Percentiles rank a stretch among this genome's conserved stretches.
Conservation (phyloP, 306 rosid species). For the Ochetophila trinervis region DNA sequence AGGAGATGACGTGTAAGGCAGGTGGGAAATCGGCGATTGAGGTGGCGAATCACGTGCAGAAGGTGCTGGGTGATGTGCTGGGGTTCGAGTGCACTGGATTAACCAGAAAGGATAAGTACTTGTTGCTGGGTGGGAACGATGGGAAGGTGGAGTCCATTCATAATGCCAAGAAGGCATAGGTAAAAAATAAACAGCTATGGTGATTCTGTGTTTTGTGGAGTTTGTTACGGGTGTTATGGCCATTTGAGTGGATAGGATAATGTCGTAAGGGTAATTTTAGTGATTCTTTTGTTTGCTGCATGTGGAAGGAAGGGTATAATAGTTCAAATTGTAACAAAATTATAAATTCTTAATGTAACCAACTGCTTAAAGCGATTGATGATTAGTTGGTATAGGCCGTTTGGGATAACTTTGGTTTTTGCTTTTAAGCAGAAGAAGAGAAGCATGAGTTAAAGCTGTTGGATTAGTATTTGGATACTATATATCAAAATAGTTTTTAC, state of each 20-base stretch:
- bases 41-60: constrained; percentile 97
- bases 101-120: constrained; percentile 80
- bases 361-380: neutral
- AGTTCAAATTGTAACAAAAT: neutral
- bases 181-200: too few species aligned
- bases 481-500: too few species aligned
- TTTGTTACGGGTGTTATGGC: neutral
- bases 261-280: too few species aligned
- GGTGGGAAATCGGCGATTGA: constrained; percentile 87
- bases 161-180: constrained; percentile 48
- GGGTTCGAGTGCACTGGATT: constrained; percentile 83
- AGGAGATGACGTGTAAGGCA: constrained; percentile 62
- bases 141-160: constrained; percentile 90
- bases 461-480: too few species aligned
- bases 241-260: neutral
- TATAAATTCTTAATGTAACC: neutral
- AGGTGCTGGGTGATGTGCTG: constrained; percentile 65
- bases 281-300: too few species aligned
- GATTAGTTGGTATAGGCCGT: too few species aligned
- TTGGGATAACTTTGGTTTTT: too few species aligned
- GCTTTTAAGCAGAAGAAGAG: too few species aligned
- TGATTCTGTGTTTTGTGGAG: neutral
- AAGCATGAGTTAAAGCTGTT: too few species aligned
- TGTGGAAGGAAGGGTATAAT: neutral
- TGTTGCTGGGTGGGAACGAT: constrained; percentile 91